Evolutionary conservation across 768 basidiomycete species (phyloP), one percentile per base, ranked within the genome.

Genomic region (Leccinum variicolor): DNA sequence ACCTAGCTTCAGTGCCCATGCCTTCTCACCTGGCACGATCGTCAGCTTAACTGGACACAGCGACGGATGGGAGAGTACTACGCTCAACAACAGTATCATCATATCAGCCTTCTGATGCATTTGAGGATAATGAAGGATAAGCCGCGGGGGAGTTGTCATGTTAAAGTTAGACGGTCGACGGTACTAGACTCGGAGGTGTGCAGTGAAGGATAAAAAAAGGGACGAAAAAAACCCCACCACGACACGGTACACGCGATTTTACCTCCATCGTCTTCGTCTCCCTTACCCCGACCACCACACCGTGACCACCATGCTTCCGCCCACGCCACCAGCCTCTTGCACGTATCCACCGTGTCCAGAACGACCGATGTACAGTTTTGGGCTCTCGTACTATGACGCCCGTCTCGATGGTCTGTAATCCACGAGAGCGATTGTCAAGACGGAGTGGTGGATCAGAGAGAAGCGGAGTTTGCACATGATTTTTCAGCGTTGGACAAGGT

Each of bases 351-450:
- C 84, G 2, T 83, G 84, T 8, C 81, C 82, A 76, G 75, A 21
- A 78, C 74, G 58, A 74, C 90, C 92, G 17, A 94, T 81, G 61
- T 76, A 83, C 11, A 93, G 74, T 21, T 82, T 81, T 9, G 90
- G 90, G 60, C 91, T 92, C 7, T 92, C 93, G 59, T 94, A 92
- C n/a, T 92, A 85, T 84, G 2, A 89, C 81, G 21, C 88, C 89
- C 0, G 90, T 90, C 72, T 91, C 86, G 28, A 95, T 0, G 81
- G 73, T 28, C 93, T 80, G 65, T 82, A 94, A 61, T 90, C 86
- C 34, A 78, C 71, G 1, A 89, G 76, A 65, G 19, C 93, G 87
- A 1, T 92, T 91, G 69, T 95, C 93, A 5, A 83, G 78, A 52
- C 93, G 87, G n/a, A 84, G 74, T 2, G 91, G 83, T 2, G 82